Base-by-base conservation (phyloP, 805 yeast genomes). In the Candida germanica region DNA sequence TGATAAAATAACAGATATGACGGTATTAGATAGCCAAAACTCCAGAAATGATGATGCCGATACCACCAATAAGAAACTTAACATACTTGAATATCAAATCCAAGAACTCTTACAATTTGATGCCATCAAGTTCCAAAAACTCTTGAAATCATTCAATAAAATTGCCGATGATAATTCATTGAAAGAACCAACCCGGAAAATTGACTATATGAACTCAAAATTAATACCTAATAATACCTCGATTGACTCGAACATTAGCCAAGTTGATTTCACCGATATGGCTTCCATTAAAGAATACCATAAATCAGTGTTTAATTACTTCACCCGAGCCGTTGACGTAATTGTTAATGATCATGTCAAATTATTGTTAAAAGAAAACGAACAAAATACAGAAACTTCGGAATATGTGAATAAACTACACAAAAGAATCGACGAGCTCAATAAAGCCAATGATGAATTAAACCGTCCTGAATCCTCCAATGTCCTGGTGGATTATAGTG, bases 141-240 rank as follows among this genome's bases (percentile, higher is more conserved):
- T 79, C n/a, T 59, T 79, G 26, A 58, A 61, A 13, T 64, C 75
- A 1, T 70, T 80, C 38, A 69, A 73, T 26, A 70, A 72, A 43
- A 68, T 80, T 2, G 65, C 82, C 3, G 87, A 82, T 40, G 74
- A 73, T 35, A 49, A 65, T 3, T 80, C 87, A 0, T 66, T 80
- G 12, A 60, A 62, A n/a, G 84, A 79, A 36, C 83, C 87, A 6
- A 64, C 69, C 15, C 61, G 63, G 15, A 75, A 79, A 46, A 56
- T 80, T 19, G 63, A 66, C 4, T 40, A 38, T 18, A 38, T 45
- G 39, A 11, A 29, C 3, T 11, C 25, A 16, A 42, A 40, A 21
- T 17, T 44, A 13, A 11, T 40, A 2, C 35, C 40, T 7, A 17
- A 29, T 14, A 35, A 40, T 27, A n/a, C 27, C 2, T 38, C 45